phyloP scores from a whole-genome alignment of 2,329 filamentous ascomycete genomes.

The Reticulascus tulasneorum region DNA sequence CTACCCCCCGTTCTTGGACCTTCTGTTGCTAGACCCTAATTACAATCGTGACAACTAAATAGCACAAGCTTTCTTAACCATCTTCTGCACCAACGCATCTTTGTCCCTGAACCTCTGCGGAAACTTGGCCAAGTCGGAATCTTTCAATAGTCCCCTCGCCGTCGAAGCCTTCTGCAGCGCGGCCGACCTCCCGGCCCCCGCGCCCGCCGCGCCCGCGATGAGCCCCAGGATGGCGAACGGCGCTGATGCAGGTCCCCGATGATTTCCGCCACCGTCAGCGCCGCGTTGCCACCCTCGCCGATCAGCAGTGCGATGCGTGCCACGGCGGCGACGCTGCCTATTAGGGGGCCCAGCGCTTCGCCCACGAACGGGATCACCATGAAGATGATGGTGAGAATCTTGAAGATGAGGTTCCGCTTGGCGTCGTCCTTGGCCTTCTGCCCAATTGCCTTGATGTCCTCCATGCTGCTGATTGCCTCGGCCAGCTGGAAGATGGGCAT shows the following conservation, averaged over 20 bases:
- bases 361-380: not conserved
- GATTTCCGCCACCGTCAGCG: not conserved
- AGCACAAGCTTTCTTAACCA: no score
- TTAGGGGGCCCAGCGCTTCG: not conserved
- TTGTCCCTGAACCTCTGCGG: no score
- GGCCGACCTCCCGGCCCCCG: no score
- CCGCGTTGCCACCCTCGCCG: not conserved
- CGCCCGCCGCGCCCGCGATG: no score
- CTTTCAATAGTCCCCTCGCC: no score
- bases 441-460: not conserved
- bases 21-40: no score
- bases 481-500: conserved; percentile 3
- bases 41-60: no score
- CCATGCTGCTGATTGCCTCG: conserved; percentile 1
- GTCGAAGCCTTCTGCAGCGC: no score
- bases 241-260: not conserved
- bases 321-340: not conserved
- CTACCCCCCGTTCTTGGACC: no score
- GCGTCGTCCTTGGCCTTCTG: not conserved
- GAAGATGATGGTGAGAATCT: not conserved
- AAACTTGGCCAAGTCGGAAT: no score
- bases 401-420: not conserved
- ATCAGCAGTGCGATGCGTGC: not conserved
- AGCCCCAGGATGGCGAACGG: not conserved
- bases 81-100: no score